phyloP scores from a whole-genome alignment of 768 basidiomycete species.

The Agrocybe chaxingu region DNA sequence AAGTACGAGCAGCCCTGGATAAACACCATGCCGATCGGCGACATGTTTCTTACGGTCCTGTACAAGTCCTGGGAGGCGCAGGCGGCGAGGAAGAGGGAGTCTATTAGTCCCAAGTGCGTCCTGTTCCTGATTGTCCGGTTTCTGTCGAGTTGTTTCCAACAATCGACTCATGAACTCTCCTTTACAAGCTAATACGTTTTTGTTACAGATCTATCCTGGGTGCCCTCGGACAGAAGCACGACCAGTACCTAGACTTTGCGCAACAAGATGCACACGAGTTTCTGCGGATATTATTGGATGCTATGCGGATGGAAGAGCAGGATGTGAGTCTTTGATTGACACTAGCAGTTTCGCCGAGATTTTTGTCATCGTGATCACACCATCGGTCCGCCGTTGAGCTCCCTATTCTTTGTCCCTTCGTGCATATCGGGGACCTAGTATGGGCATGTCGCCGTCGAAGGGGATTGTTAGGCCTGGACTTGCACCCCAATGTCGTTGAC shows the following conservation, averaged over 20 bases:
- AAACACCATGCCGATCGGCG: slow-evolving; percentile 66
- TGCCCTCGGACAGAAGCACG: slow-evolving; percentile 79
- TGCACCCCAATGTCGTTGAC: too few relatives aligned
- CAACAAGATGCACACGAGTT: slow-evolving; percentile 98
- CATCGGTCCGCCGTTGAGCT: not conserved
- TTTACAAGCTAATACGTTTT: not conserved
- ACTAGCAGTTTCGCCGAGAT: slow-evolving; percentile 5
- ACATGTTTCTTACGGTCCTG: slow-evolving; percentile 61
- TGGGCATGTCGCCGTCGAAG: too few relatives aligned
- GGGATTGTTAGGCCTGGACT: too few relatives aligned
- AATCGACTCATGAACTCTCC: too few relatives aligned
- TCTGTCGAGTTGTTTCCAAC: not conserved
- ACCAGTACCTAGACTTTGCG: slow-evolving; percentile 91
- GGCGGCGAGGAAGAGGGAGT: slow-evolving; percentile 44
- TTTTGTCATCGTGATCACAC: not conserved
- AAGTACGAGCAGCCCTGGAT: slow-evolving; percentile 50
- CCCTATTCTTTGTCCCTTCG: not conserved
- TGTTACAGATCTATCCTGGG: slow-evolving; percentile 53
- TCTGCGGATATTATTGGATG: slow-evolving; percentile 83
- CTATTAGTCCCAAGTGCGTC: slow-evolving; percentile 66
- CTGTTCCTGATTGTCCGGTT: not conserved
- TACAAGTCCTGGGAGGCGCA: slow-evolving; percentile 64
- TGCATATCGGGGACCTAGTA: not conserved
- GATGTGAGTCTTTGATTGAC: slow-evolving; percentile 52
- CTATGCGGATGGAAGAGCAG: slow-evolving; percentile 91